phyloP scores from a whole-genome alignment of 257 asterid genomes.

The Solanum pimpinellifolium region DNA sequence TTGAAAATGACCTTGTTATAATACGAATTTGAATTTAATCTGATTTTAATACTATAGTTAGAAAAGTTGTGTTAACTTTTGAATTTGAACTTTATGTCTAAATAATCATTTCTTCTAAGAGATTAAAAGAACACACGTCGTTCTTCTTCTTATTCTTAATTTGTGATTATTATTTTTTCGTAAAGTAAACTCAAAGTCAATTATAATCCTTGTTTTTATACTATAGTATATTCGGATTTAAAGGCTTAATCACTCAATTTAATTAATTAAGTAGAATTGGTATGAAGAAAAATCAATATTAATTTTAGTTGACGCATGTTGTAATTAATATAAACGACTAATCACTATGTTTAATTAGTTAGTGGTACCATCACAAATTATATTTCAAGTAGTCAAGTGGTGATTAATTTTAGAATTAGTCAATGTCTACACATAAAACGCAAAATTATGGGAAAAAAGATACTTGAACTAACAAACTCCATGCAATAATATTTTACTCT shows the following conservation, averaged over 20 bases:
- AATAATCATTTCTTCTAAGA: not conserved
- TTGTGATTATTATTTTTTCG: not conserved
- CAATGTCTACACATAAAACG: not conserved
- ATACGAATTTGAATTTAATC: not conserved
- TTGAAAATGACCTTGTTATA: not conserved
- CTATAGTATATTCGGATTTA: not conserved
- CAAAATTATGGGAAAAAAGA: not conserved
- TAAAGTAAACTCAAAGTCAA: not conserved
- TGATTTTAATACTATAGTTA: rapidly evolving
- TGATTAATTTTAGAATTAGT: not conserved
- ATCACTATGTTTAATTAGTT: not conserved
- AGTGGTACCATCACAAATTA: not conserved
- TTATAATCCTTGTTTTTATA: not conserved
- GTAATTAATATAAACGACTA: not conserved
- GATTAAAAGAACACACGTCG: not conserved
- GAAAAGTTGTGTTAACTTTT: not conserved
- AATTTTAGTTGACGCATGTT: not conserved
- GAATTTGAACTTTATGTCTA: not conserved
- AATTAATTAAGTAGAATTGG: not conserved
- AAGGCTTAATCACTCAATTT: not conserved
- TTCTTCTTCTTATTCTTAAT: not conserved
- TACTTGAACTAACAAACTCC: not conserved
- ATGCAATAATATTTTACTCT: not conserved
- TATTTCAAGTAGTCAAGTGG: not conserved
- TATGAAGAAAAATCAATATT: not conserved